phyloP scores from a whole-genome alignment of 306 rosid genomes.

The Cicer judaicum region DNA sequence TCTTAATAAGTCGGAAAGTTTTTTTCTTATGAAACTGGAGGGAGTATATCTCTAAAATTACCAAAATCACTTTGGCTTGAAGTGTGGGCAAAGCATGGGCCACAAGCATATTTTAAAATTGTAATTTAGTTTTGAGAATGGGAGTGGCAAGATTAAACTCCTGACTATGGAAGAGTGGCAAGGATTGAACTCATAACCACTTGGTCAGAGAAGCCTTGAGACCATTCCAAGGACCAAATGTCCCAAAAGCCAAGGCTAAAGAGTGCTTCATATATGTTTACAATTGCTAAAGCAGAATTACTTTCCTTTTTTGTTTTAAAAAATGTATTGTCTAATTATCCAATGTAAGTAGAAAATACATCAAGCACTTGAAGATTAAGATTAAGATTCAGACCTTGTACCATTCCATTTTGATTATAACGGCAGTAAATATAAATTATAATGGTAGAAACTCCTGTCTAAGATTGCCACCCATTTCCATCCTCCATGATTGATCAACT shows the following conservation, averaged over 20 bases:
- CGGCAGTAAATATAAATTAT: constrained; percentile 41
- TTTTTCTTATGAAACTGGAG: too few relatives aligned
- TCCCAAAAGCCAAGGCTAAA: constrained; percentile 26
- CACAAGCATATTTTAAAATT: not conserved
- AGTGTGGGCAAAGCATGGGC: constrained; percentile 16
- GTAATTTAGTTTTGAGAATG: constrained; percentile 14
- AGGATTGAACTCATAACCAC: constrained; percentile 23
- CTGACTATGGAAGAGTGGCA: not conserved
- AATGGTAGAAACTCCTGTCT: constrained; percentile 65
- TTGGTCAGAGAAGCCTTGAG: not conserved
- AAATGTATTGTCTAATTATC: constrained; percentile 22
- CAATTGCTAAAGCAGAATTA: constrained; percentile 12
- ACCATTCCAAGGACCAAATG: constrained; percentile 21
- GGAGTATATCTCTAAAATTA: constrained; percentile 5
- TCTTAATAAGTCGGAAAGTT: too few relatives aligned
- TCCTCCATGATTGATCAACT: constrained; percentile 84
- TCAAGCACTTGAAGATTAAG: constrained; percentile 43
- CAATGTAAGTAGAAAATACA: constrained; percentile 37
- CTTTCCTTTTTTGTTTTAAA: not conserved
- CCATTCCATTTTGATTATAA: constrained; percentile 43
- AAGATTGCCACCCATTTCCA: constrained; percentile 94
- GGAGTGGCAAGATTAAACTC: constrained; percentile 11
- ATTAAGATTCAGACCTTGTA: constrained; percentile 55
- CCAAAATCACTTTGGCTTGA: constrained; percentile 24
- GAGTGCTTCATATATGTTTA: constrained; percentile 10